Evolutionary conservation across 2,329 filamentous ascomycete genomes (phyloP).

Genomic region (Exophiala oligosperma): DNA sequence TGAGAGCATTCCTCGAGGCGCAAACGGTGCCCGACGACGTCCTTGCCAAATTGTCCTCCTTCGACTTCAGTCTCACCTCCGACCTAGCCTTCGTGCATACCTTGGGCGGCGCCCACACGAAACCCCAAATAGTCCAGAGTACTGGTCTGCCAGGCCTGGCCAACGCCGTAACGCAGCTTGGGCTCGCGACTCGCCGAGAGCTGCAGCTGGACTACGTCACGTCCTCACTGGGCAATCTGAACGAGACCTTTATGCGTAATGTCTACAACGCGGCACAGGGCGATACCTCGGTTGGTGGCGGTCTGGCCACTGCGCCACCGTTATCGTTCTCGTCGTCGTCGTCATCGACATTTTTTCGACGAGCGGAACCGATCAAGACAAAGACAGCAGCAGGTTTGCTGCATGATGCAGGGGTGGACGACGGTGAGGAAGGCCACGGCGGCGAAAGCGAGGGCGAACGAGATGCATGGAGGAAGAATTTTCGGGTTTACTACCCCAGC

Average conservation of each 20-base stretch:
- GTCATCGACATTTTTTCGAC: no score
- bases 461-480: slow-evolving; percentile 39
- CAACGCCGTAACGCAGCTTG: slow-evolving; percentile 63
- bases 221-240: slow-evolving; percentile 79
- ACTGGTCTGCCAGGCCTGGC: slow-evolving; percentile 77
- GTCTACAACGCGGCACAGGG: slow-evolving; percentile 62
- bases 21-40: slow-evolving; percentile 66
- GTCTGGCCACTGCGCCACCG: no score
- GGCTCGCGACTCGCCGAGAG: slow-evolving; percentile 52
- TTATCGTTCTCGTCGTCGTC: no score
- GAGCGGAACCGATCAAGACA: background rate
- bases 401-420: background rate
- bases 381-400: background rate
- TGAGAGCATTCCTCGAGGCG: slow-evolving; percentile 69
- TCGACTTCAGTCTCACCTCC: slow-evolving; percentile 76
- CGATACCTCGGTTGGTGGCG: slow-evolving; percentile 45
- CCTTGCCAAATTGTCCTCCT: slow-evolving; percentile 67
- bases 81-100: slow-evolving; percentile 80
- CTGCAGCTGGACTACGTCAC: slow-evolving; percentile 41
- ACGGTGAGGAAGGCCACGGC: background rate
- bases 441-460: slow-evolving; percentile 8
- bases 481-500: slow-evolving; percentile 81
- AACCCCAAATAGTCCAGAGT: slow-evolving; percentile 42
- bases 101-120: slow-evolving; percentile 62
- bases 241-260: slow-evolving; percentile 62